phyloP scores from a whole-genome alignment of 2,329 filamentous ascomycete genomes.

The Diplodia sapinea region DNA sequence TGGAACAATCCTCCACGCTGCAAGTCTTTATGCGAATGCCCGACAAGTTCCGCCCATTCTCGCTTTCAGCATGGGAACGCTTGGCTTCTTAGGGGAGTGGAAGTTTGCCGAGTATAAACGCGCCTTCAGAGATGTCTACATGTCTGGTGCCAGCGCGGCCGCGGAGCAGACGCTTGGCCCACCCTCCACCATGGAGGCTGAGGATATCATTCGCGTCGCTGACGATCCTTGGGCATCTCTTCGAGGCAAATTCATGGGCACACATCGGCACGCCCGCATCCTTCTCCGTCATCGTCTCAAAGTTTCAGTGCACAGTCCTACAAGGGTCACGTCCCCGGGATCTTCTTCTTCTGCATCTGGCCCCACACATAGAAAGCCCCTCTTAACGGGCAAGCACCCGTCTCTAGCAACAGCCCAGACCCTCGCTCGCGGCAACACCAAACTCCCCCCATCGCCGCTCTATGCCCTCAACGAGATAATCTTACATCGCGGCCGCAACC shows the following conservation, averaged over 20 bases:
- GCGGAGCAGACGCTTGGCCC: slow-evolving; percentile 33
- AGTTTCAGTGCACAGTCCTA: slow-evolving; percentile 75
- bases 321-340: slow-evolving; percentile 56
- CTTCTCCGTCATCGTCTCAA: slow-evolving; percentile 85
- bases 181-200: neutral
- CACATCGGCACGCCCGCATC: slow-evolving; percentile 75
- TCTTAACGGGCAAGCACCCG: slow-evolving; percentile 32
- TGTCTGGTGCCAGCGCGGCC: slow-evolving; percentile 68
- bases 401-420: slow-evolving; percentile 34
- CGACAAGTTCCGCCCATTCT: slow-evolving; percentile 85
- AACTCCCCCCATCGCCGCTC: slow-evolving; percentile 55
- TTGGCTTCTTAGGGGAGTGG: slow-evolving; percentile 96
- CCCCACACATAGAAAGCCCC: slow-evolving; percentile 37
- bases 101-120: slow-evolving; percentile 92
- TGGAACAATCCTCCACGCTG: slow-evolving; percentile 84
- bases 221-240: slow-evolving; percentile 70
- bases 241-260: slow-evolving; percentile 81
- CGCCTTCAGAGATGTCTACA: slow-evolving; percentile 91
- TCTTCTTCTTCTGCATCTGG: slow-evolving; percentile 33
- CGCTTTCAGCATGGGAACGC: slow-evolving; percentile 94
- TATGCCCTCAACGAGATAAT: slow-evolving; percentile 94
- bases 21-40: slow-evolving; percentile 83
- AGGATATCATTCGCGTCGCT: slow-evolving; percentile 44
- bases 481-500: slow-evolving; percentile 86
- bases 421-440: slow-evolving; percentile 35